A percentile compares a stretch with the other conserved stretches of the same genome.
Conservation (phyloP, 2,329 filamentous ascomycete genomes). For the Colletotrichum limetticola region DNA sequence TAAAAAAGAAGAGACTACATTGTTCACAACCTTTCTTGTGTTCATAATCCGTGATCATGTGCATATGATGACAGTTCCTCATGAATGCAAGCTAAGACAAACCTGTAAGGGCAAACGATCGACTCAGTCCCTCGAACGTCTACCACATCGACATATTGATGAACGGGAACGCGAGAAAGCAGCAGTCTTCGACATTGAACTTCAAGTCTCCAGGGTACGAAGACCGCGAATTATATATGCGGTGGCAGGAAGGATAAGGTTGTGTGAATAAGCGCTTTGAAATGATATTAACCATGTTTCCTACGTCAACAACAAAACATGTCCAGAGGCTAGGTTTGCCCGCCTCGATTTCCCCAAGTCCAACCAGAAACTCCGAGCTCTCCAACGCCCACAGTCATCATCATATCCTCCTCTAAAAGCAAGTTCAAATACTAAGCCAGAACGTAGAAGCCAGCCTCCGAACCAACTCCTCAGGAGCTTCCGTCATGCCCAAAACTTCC, state of each 20-base stretch:
- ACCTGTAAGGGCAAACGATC: too few relatives aligned
- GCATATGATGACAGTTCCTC: not conserved
- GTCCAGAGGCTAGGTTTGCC: not conserved
- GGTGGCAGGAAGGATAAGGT: not conserved
- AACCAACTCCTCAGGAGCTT: not conserved
- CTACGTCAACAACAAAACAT: not conserved
- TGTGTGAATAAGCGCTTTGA: not conserved
- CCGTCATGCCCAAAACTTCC: not conserved
- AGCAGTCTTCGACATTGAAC: not conserved
- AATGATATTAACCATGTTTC: not conserved
- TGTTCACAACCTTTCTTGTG: constrained; percentile 6
- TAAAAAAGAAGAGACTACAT: constrained; percentile 13
- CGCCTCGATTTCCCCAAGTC: not conserved
- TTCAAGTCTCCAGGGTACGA: not conserved
- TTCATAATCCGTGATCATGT: not conserved
- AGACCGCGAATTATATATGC: not conserved
- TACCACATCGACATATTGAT: too few relatives aligned
- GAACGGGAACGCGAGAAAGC: not conserved
- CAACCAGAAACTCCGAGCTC: constrained; percentile 18
- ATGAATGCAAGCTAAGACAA: too few relatives aligned
- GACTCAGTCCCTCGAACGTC: too few relatives aligned
- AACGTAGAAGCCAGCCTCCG: not conserved
- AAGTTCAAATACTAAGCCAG: not conserved
- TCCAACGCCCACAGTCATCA: not conserved
- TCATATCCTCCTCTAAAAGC: not conserved